These are phyloP conservation scores for Dioscorea alata DNA, from an alignment of 106 monocot species.

Conservation along the genomic window DNA sequence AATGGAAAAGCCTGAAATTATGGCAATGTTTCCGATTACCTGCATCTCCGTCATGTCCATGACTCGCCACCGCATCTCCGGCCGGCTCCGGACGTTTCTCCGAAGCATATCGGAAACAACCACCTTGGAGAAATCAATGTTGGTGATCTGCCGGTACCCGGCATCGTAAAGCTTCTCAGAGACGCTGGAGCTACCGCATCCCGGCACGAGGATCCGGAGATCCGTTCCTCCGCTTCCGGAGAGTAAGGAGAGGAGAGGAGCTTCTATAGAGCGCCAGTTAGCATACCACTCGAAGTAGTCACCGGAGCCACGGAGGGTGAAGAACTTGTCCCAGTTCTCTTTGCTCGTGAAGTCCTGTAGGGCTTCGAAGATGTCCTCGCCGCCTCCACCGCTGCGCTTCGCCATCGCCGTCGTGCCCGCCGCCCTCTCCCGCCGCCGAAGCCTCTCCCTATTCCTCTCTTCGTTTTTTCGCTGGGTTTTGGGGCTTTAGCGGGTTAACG, in stretches of 20 bases:
- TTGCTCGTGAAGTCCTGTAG: constrained; percentile 92
- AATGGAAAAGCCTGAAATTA: too few relatives aligned
- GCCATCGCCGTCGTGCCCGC: constrained; percentile 1
- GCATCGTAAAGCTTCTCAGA: constrained; percentile 89
- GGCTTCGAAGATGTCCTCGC: constrained; percentile 52
- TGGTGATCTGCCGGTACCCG: constrained; percentile 61
- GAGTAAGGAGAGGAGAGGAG: constrained; percentile 52
- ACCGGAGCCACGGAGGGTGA: constrained; percentile 64
- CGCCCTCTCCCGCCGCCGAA: background rate
- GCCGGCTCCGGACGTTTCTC: constrained; percentile 55
- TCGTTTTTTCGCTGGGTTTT: too few relatives aligned
- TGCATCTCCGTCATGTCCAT: constrained; percentile 99
- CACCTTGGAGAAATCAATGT: constrained; percentile 95
- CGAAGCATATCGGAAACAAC: constrained; percentile 79
- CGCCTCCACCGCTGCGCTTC: background rate
- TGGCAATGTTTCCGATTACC: constrained; percentile 18
- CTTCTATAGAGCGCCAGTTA: constrained; percentile 61
- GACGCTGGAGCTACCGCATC: constrained; percentile 80
- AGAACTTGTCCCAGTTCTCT: constrained; percentile 99
- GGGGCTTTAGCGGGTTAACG: too few relatives aligned
- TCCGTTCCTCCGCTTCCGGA: constrained; percentile 4
- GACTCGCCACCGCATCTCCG: constrained; percentile 90
- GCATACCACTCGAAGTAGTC: constrained; percentile 99
- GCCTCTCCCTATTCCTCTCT: background rate
- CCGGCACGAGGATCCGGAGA: constrained; percentile 72